Evolutionary conservation across 208 protist genomes (phyloP).

Genomic region (Leptomonas pyrrhocoris): DNA sequence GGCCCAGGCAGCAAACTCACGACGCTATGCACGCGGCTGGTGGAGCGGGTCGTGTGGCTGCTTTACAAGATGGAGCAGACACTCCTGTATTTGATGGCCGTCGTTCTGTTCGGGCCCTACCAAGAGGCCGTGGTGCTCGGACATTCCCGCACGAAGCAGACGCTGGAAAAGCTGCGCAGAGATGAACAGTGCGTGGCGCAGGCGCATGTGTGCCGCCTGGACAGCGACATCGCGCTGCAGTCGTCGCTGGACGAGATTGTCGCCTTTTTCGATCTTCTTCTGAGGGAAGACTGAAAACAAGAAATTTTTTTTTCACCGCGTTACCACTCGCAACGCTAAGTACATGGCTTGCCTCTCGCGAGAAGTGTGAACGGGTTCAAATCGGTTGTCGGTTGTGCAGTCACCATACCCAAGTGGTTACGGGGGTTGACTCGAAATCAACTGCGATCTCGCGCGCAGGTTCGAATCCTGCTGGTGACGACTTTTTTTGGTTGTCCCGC

Average conservation of each 20-base stretch:
- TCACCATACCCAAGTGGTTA: constrained; percentile 90
- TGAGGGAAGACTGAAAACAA: constrained; percentile 11
- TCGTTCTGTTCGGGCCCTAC: constrained; percentile 73
- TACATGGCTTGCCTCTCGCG: neutral
- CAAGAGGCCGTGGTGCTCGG: constrained; percentile 51
- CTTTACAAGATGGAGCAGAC: constrained; percentile 42
- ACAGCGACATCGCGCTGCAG: constrained; percentile 62
- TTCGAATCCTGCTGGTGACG: constrained; percentile 80
- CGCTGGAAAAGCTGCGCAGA: constrained; percentile 43
- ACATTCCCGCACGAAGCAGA: constrained; percentile 35
- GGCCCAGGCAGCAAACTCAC: constrained; percentile 8
- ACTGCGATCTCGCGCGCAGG: constrained; percentile 90
- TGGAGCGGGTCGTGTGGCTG: constrained; percentile 29
- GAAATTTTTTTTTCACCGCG: neutral
- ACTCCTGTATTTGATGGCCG: constrained; percentile 64
- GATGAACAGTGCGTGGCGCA: constrained; percentile 60
- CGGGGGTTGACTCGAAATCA: constrained; percentile 92
- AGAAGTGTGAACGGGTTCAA: neutral
- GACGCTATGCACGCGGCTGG: neutral
- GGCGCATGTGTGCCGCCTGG: constrained; percentile 58
- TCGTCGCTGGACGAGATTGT: constrained; percentile 51
- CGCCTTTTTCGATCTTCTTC: constrained; percentile 64
- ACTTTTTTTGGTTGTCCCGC: neutral
- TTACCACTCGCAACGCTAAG: neutral
- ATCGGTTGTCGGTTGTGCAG: neutral